Evolutionary conservation across 208 protist species (phyloP).

Genomic region (Naegleria fowleri): DNA sequence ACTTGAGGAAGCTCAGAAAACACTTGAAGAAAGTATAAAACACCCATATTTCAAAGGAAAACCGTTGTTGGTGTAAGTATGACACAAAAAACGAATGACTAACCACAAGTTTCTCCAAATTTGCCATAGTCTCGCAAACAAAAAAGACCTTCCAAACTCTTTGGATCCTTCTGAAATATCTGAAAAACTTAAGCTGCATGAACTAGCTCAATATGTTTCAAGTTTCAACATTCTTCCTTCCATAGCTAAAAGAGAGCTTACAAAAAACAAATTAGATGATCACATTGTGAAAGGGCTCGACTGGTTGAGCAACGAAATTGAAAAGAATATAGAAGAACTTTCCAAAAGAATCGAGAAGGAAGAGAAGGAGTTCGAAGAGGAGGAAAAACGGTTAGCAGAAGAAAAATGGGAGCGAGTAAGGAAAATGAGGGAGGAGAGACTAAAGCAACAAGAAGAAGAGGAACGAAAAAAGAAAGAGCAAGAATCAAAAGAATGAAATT

Average conservation of each 20-base stretch:
- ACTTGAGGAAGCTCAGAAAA: slow-evolving; percentile 1
- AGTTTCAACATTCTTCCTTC: slow-evolving; percentile 22
- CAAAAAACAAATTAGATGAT: not conserved
- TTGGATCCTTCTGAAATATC: not conserved
- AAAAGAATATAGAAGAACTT: not conserved
- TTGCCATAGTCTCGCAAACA: not conserved
- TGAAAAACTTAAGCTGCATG: not conserved
- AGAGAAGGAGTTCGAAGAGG: not conserved
- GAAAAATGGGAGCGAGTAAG: not conserved
- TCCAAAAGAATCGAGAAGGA: slow-evolving; percentile 4
- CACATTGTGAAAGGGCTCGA: not conserved
- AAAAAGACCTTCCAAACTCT: not conserved
- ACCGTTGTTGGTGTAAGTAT: not conserved
- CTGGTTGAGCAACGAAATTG: not conserved
- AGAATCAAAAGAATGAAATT: not conserved
- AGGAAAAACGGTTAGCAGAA: not conserved
- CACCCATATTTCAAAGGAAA: slow-evolving; percentile 13
- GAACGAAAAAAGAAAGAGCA: not conserved
- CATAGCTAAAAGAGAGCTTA: not conserved
- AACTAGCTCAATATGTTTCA: not conserved
- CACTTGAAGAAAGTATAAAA: not conserved
- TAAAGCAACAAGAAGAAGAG: not conserved
- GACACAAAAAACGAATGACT: not conserved
- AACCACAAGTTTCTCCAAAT: no score
- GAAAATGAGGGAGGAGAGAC: not conserved